Evolutionary conservation across 805 yeast species (phyloP), one percentile per base, ranked within the genome.

Genomic region (Cyberlindnera xylosilytica): DNA sequence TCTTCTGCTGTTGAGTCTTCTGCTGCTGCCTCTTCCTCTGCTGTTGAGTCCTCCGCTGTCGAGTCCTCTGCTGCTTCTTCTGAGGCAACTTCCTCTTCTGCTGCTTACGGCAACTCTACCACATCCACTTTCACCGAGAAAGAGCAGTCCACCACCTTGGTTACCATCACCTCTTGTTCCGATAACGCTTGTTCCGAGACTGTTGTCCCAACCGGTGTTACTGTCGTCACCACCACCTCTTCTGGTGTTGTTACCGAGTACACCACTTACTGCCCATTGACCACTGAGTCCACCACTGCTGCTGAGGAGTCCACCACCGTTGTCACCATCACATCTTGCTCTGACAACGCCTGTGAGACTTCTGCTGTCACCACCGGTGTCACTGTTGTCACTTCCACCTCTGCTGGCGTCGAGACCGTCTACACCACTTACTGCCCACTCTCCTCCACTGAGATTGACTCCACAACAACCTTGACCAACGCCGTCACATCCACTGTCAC

Each of bases 221-320:
- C 45, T 16, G 37, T 37, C 18, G 38, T 46, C 27, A 42, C 46
- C 4, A 24, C 30, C 6, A 42, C 46, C 7, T 15, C 13, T 13
- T 47, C 53, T 54, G 63, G 61, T 50, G 57, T 52, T 35, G 57
- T 61, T 42, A 63, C 68, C 36, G 54, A 53, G 39, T 61, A 56
- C 63, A 64, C 68, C 50, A 45, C 46, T 9, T 45, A 38, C 39
- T 41, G 46, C 31, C 49, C 49, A 38, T 36, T 45, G 22, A 38
- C 29, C n/a, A 10, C 29, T 13, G 11, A 10, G 6, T 9, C 29
- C 12, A 13, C n/a, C 6, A 26, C 29, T 26, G 29, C 8, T 10
- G 6, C 10, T 8, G 29, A 26, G 29, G n/a, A 10, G 15, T 26
- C 29, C 6, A 26, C 29, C n/a, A 26, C 29, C 12, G 29, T 26